Evolutionary conservation across 2,329 filamentous ascomycete species (phyloP), one percentile per base, ranked within the genome.

Genomic region (Aspergillus pseudoglaucus): DNA sequence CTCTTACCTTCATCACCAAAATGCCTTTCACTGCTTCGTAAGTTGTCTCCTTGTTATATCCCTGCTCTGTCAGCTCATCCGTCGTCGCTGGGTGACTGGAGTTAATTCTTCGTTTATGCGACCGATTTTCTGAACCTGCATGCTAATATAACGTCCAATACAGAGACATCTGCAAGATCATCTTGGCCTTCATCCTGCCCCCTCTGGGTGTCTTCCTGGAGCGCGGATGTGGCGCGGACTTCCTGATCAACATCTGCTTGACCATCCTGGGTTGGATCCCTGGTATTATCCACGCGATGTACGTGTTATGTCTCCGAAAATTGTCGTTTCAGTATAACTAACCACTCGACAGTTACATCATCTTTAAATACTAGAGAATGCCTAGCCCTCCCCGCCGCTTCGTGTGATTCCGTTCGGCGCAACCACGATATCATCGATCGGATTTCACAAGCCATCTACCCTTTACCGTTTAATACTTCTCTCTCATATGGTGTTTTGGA

Each of bases 141-240:
- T 25, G 18, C 40, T 25, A 33, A 32, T 23, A 6, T 27, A 18
- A 32, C 14, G n/a, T 17, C 10, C 8, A 32, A 10, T 30, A 30
- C 61, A 86, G 83, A 68, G 84, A 88, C 68, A 82, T 87, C 73
- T 83, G 83, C 81, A 87, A 87, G 76, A 85, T 87, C 78, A 80
- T 95, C 74, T 80, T 95, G 75, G 90, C 90, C 77, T 77, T 95
- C 77, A 76, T 95, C 75, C 82, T 95, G 57, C 90, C 90, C 48
- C 90, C 90, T 67, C 75, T 95, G 47, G 90, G 90, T 76, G 90
- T 95, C 69, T 93, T 95, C 81, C 87, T 95, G 59, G 90, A 95
- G 84, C 83, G 86, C 60, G 90, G 90, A 63, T 95, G 90, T 75
- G 85, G 85, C 67, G 82, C 84, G 58, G 88, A 95, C 68, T 77